Evolutionary conservation across 2,329 filamentous ascomycete species (phyloP).

Genomic region (Magnaporthiopsis incrustans): DNA sequence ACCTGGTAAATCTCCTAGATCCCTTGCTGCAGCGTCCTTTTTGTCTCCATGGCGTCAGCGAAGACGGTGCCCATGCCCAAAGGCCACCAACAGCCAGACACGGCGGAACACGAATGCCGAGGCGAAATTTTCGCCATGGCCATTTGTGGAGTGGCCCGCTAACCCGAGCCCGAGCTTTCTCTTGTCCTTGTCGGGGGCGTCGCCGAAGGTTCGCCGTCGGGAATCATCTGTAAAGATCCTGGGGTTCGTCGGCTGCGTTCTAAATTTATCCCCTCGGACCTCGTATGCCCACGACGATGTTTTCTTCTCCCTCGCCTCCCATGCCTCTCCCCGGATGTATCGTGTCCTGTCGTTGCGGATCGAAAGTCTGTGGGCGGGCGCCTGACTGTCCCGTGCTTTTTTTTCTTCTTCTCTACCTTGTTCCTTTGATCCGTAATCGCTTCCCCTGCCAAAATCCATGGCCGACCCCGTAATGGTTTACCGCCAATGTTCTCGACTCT

Average conservation of each 20-base stretch:
- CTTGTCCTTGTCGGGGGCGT: neutral
- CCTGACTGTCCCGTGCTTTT: neutral
- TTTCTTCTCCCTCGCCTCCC: neutral
- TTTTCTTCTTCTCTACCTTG: neutral
- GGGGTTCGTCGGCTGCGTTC: neutral
- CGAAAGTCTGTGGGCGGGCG: neutral
- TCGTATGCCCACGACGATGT: neutral
- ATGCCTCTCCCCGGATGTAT: neutral
- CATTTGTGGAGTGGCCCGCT: neutral
- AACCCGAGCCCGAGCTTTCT: no score
- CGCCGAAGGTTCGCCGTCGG: neutral
- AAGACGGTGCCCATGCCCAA: no score
- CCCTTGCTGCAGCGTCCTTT: no score
- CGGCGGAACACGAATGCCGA: neutral
- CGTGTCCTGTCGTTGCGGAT: neutral
- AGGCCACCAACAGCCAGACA: neutral
- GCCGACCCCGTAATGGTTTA: neutral
- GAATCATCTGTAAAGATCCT: neutral
- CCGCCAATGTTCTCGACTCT: neutral
- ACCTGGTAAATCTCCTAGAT: no score
- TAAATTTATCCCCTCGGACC: neutral
- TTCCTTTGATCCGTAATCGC: constrained; percentile 5
- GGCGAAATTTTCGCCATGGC: neutral
- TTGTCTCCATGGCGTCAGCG: no score
- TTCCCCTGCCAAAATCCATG: neutral